Percentiles rank a stretch among this genome's conserved stretches.
Conservation (phyloP, 2,329 filamentous ascomycete species). For the Penicillium janthinellum region DNA sequence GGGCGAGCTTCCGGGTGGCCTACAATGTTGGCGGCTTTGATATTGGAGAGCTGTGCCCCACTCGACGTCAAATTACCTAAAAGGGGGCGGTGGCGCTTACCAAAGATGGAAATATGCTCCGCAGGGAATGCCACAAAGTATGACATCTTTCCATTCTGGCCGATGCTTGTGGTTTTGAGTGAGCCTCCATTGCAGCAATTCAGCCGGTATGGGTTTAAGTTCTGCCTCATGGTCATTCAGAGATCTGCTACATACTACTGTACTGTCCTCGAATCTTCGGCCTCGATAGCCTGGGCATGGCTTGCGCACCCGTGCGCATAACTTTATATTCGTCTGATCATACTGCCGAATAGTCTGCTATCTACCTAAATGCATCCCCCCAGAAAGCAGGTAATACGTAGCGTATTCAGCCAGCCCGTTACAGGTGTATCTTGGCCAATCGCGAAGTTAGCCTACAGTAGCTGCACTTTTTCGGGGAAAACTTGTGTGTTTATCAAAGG, state of each 20-base stretch:
- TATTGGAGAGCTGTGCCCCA: constrained; percentile 11
- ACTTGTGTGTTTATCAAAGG: not conserved
- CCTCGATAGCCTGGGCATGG: not conserved
- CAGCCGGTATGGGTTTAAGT: not conserved
- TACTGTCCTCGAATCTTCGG: not conserved
- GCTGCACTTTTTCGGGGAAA: not conserved
- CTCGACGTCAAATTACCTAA: constrained; percentile 20
- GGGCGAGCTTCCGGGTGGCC: constrained; percentile 3
- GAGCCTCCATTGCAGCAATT: not conserved
- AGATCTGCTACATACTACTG: not conserved
- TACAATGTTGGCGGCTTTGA: not conserved
- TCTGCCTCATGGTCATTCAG: not conserved
- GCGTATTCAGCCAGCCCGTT: no score
- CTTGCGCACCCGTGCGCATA: no score
- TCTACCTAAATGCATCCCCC: not conserved
- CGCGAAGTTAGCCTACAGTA: not conserved
- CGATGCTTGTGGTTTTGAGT: not conserved
- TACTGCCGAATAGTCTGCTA: not conserved
- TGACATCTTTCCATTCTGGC: not conserved
- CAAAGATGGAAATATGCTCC: constrained; percentile 25
- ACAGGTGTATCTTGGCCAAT: not conserved
- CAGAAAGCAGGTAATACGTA: no score
- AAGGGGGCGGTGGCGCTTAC: constrained; percentile 18
- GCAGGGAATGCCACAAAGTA: not conserved
- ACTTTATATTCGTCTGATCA: not conserved